phyloP scores from a whole-genome alignment of 1,284 basidiomycete genomes.

The Malassezia obtusa region DNA sequence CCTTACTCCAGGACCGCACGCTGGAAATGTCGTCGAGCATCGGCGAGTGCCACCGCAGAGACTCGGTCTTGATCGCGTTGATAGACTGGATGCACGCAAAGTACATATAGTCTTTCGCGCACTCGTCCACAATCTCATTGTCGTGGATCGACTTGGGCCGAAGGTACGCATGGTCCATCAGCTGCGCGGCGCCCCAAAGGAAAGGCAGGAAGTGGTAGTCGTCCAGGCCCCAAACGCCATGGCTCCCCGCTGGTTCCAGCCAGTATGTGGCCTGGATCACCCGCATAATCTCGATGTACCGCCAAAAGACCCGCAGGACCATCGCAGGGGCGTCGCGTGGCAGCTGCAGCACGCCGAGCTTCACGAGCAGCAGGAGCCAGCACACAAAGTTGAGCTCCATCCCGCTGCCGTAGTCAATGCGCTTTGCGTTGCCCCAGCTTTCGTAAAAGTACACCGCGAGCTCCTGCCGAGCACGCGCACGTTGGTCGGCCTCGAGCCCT shows the following conservation, averaged over 20 bases:
- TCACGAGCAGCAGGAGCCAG: constrained; percentile 83
- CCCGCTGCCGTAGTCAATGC: constrained; percentile 96
- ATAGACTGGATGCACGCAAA: constrained; percentile 92
- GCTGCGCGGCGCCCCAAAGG: constrained; percentile 74
- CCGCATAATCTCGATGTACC: constrained; percentile 60
- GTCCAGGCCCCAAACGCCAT: constrained; percentile 96
- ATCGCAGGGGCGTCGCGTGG: constrained; percentile 64
- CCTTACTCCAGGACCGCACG: constrained; percentile 93
- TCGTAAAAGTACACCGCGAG: constrained; percentile 68
- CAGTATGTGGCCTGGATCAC: constrained; percentile 85
- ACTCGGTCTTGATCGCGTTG: constrained; percentile 83
- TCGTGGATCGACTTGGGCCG: constrained; percentile 88
- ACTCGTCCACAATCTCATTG: constrained; percentile 82
- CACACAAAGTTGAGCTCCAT: constrained; percentile 98
- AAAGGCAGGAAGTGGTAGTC: constrained; percentile 97
- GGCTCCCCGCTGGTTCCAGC: constrained; percentile 94
- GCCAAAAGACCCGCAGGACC: constrained; percentile 81
- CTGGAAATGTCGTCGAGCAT: constrained; percentile 98
- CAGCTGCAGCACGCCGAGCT: constrained; percentile 58
- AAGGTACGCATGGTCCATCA: constrained; percentile 80
- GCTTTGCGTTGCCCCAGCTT: constrained; percentile 77
- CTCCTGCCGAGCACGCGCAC: constrained; percentile 23
- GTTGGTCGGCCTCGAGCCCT: constrained; percentile 39
- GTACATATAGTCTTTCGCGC: constrained; percentile 88
- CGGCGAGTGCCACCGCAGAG: constrained; percentile 92